Percentiles rank a stretch among this genome's conserved stretches.
Evolutionary conservation across 345 rosid genomes (phyloP).

Genomic region (Passiflora organensis): DNA sequence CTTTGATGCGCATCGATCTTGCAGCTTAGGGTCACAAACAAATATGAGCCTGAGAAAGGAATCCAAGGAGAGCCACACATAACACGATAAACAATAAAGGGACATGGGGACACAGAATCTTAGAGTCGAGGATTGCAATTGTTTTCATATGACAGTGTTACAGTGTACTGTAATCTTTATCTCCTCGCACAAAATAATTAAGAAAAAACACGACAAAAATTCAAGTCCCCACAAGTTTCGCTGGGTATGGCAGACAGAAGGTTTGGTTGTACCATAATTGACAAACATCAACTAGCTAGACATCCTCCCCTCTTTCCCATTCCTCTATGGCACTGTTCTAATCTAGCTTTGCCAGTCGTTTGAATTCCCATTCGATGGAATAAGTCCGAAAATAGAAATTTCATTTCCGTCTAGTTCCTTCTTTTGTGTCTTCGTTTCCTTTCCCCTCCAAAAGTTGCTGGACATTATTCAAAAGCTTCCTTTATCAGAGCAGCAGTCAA

Average conservation of each 20-base stretch:
- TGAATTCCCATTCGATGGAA: background rate
- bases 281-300: too few relatives aligned
- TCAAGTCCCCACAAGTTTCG: slow-evolving; percentile 24
- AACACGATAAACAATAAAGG: slow-evolving; percentile 15
- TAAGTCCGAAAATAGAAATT: slow-evolving; percentile 3
- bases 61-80: slow-evolving; percentile 15
- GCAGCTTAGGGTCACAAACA: background rate
- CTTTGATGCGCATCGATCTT: too few relatives aligned
- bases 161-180: background rate
- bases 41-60: background rate
- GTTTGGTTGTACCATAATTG: slow-evolving; percentile 2
- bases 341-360: too few relatives aligned
- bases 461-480: slow-evolving; percentile 7
- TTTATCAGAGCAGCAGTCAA: background rate
- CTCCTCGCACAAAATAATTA: background rate
- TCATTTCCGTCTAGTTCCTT: background rate
- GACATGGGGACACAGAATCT: slow-evolving; percentile 19
- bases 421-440: background rate
- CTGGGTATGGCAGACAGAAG: slow-evolving; percentile 1
- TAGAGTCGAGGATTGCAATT: background rate
- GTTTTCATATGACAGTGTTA: slow-evolving; percentile 2
- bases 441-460: background rate
- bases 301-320: too few relatives aligned
- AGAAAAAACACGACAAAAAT: slow-evolving; percentile 13
- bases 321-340: background rate